Conservation (phyloP, 768 basidiomycete species). For the Trametopsis cervina region DNA sequence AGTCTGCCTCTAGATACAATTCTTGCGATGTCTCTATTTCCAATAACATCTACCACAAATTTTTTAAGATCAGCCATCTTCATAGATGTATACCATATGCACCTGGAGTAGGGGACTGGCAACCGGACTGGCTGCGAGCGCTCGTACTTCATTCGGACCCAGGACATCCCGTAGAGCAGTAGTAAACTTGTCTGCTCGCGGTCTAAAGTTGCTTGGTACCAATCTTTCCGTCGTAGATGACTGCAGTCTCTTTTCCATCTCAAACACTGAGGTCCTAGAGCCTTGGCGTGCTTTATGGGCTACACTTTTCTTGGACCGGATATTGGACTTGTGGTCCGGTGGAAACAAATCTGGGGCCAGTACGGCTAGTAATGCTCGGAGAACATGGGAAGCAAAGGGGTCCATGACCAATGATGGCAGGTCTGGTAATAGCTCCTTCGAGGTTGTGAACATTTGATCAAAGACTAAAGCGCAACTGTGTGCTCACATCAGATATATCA, state of each 20-base stretch:
- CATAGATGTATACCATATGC: slow-evolving; percentile 11
- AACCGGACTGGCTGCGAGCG: slow-evolving; percentile 67
- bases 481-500: slow-evolving; percentile 53
- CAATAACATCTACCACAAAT: slow-evolving; percentile 55
- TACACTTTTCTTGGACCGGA: slow-evolving; percentile 83
- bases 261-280: slow-evolving; percentile 73
- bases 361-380: slow-evolving; percentile 73
- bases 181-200: slow-evolving; percentile 40
- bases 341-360: slow-evolving; percentile 56
- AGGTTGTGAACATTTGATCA: neutral
- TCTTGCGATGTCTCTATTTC: slow-evolving; percentile 73
- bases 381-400: slow-evolving; percentile 86
- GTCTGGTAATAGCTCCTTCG: slow-evolving; percentile 62
- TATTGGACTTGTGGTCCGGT: slow-evolving; percentile 30
- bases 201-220: slow-evolving; percentile 34
- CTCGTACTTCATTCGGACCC: slow-evolving; percentile 67
- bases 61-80: slow-evolving; percentile 8
- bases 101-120: slow-evolving; percentile 77
- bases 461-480: slow-evolving; percentile 13
- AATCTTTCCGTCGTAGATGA: slow-evolving; percentile 26
- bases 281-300: slow-evolving; percentile 80
- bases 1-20: slow-evolving; percentile 50
- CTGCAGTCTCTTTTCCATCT: slow-evolving; percentile 26
- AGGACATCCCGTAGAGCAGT: slow-evolving; percentile 43
- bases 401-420: slow-evolving; percentile 68